Evolutionary conservation across 306 rosid species (phyloP), one percentile per base, ranked within the genome.

Genomic region (Ormosia semicastrata): DNA sequence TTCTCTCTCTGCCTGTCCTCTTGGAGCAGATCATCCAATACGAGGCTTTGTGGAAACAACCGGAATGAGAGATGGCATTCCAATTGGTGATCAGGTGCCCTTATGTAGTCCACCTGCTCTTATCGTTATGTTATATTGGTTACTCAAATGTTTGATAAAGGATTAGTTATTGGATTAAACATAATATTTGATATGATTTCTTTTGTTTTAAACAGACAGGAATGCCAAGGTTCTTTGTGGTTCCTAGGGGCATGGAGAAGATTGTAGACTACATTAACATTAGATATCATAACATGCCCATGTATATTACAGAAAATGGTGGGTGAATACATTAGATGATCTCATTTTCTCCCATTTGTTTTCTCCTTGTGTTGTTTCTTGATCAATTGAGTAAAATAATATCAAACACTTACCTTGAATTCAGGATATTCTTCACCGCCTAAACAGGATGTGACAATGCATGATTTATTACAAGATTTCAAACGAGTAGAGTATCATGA

Each of bases 271-370:
- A 91, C 75, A 14, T 88, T 2, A 93, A 82, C 68, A 73, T 68
- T 14, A 91, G 86, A 81, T 93, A 91, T 72, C 75, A 83, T 37
- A 85, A 87, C 82, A 75, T 75, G 36, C 90, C 91, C 73, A 84
- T 88, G 82, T 85, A 84, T 82, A 85, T 92, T 6, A 91, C 92
- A 8, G 97, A 92, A 88, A 92, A 90, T 32, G 97, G 97, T 91
- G 6, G n/a, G 86, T 66, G 57, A 18, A 36, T 54, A 30, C 72
- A 62, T 32, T 12, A 65, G 2, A 29, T 79, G 71, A 17, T 78
- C 13, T 43, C 57, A 34, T 33, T 66, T 62, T 49, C 46, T 43
- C 8, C 18, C 13, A 3, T 29, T 24, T 54, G 43, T 39, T 66
- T 37, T 17, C 24, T 18, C 43, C 4, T 18, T 18, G 24, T 40